These are phyloP conservation scores for Noccaea bulbosa DNA, from an alignment of 345 rosid species.

Conservation along the genomic window DNA sequence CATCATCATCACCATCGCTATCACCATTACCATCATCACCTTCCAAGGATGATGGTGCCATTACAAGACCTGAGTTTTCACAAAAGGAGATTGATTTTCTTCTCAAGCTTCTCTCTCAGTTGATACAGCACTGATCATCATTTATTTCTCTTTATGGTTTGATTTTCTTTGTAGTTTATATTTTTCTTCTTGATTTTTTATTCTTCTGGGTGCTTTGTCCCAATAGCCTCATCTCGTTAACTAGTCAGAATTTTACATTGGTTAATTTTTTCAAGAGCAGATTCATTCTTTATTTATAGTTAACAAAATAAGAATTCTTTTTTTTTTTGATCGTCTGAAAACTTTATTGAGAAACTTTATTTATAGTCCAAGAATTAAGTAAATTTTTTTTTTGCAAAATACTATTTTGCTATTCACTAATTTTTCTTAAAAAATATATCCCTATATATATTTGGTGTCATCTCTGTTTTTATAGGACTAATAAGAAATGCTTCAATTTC, in stretches of 20 bases:
- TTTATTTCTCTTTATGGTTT: not conserved
- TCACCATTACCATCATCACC: conserved; percentile 10
- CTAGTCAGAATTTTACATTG: not conserved
- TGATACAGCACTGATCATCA: conserved; percentile 60
- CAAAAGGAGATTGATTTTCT: conserved; percentile 79
- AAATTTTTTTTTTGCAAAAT: no score
- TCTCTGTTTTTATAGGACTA: no score
- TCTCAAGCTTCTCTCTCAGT: conserved; percentile 80
- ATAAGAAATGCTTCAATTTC: no score
- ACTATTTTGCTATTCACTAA: no score
- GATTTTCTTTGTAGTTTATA: not conserved
- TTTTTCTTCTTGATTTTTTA: conserved; percentile 7
- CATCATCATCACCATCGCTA: conserved; percentile 24
- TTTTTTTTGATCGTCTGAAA: no score
- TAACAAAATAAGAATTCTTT: not conserved
- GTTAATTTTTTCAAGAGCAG: not conserved
- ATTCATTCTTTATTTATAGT: not conserved
- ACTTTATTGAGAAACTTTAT: no score
- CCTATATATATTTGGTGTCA: no score
- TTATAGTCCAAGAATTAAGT: no score
- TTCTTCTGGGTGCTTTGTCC: conserved; percentile 16
- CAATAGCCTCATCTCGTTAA: not conserved
- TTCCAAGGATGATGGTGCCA: conserved; percentile 31
- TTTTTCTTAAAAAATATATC: no score
- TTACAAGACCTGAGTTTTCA: conserved; percentile 68